These are phyloP conservation scores for Saccharum spontaneum DNA, from an alignment of 176 grass and related monocot genomes.

Conservation along the genomic window DNA sequence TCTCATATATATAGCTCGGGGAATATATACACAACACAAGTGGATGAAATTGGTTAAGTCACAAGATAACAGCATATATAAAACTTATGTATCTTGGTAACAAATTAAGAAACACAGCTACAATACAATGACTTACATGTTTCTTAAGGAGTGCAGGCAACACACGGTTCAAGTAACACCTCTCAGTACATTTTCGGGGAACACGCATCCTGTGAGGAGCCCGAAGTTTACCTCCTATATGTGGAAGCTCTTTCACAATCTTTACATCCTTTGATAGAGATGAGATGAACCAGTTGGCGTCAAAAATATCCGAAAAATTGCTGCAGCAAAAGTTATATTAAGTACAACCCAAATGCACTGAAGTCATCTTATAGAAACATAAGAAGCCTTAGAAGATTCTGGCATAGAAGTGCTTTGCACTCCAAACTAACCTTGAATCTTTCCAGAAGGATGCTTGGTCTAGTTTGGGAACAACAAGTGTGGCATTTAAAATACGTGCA, in stretches of 20 bases:
- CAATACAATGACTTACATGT: slow-evolving; percentile 64
- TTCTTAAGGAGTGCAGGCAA: slow-evolving; percentile 92
- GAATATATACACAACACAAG: neutral
- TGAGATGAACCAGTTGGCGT: slow-evolving; percentile 78
- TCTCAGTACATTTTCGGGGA: slow-evolving; percentile 81
- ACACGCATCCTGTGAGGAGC: slow-evolving; percentile 86
- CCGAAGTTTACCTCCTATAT: slow-evolving; percentile 56
- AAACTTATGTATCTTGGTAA: slow-evolving; percentile 26
- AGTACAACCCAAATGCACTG: slow-evolving; percentile 34
- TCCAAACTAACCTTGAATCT: slow-evolving; percentile 77
- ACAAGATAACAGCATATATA: slow-evolving; percentile 1
- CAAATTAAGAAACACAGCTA: slow-evolving; percentile 28
- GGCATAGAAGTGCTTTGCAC: slow-evolving; percentile 9
- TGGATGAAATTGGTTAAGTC: neutral
- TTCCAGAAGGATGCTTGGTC: slow-evolving; percentile 98
- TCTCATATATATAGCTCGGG: neutral
- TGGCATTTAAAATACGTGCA: slow-evolving; percentile 87
- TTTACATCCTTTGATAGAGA: slow-evolving; percentile 82
- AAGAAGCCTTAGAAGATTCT: slow-evolving; percentile 2
- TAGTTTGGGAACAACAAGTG: slow-evolving; percentile 84
- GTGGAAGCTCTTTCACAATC: slow-evolving; percentile 81
- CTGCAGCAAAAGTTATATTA: slow-evolving; percentile 62
- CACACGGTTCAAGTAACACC: slow-evolving; percentile 89
- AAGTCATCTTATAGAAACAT: slow-evolving; percentile 25
- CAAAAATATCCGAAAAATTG: slow-evolving; percentile 85